phyloP scores from a whole-genome alignment of 768 basidiomycete species.

The Phanerochaete carnosa region DNA sequence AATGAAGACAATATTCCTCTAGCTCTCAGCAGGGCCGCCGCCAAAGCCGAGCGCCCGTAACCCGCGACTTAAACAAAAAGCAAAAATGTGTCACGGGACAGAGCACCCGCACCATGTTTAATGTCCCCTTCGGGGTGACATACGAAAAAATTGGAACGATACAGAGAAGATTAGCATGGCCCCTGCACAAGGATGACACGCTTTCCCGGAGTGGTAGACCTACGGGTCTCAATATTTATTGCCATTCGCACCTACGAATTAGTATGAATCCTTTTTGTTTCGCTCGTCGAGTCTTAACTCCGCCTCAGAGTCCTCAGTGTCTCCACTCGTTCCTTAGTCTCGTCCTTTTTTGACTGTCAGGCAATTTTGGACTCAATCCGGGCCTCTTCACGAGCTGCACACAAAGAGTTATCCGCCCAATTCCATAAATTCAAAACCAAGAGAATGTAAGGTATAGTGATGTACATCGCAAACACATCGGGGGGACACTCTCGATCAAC shows the following conservation, averaged over 20 bases:
- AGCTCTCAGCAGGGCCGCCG: background rate
- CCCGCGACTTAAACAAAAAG: constrained; percentile 12
- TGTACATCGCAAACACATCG: background rate
- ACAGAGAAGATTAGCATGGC: constrained; percentile 99
- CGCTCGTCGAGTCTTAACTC: no score
- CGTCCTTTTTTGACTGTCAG: no score
- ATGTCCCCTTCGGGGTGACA: constrained; percentile 89
- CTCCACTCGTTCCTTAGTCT: no score
- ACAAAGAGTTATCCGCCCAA: background rate
- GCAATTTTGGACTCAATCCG: no score
- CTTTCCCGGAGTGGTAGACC: constrained; percentile 87
- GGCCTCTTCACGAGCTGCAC: no score
- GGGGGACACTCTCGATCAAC: background rate
- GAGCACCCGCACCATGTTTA: background rate
- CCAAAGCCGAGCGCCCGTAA: background rate
- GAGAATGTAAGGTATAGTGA: background rate
- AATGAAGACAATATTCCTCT: background rate
- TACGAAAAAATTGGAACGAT: constrained; percentile 99
- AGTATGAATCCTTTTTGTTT: no score
- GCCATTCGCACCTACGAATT: constrained; percentile 4
- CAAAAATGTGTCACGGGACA: background rate
- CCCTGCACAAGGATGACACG: constrained; percentile 99
- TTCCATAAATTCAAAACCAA: background rate
- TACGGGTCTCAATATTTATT: constrained; percentile 43
- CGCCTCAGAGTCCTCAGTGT: no score